These are phyloP conservation scores for Papiliotrema nemorosa DNA, from an alignment of 1,284 basidiomycete genomes.

Conservation along the genomic window DNA sequence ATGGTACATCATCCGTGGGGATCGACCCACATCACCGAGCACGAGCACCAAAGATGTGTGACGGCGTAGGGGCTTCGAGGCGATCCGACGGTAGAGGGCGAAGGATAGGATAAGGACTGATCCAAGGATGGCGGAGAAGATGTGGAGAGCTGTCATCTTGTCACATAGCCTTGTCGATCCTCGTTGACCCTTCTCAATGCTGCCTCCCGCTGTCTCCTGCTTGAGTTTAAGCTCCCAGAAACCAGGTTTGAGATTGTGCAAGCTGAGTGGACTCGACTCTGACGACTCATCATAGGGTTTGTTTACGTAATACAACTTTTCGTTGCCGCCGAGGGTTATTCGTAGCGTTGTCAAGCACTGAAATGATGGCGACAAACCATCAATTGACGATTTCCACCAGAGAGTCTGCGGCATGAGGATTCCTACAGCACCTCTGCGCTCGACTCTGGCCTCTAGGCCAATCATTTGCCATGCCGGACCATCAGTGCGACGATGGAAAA, in stretches of 20 bases:
- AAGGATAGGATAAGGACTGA: constrained; percentile 51
- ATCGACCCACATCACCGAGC: constrained; percentile 90
- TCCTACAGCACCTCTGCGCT: not conserved
- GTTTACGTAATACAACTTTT: no score
- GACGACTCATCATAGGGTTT: no score
- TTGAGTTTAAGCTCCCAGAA: no score
- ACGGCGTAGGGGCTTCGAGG: constrained; percentile 17
- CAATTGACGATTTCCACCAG: no score
- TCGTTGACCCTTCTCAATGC: no score
- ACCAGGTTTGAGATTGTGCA: no score
- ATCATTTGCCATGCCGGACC: not conserved
- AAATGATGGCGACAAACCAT: no score
- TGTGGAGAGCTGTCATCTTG: not conserved
- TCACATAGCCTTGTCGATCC: no score
- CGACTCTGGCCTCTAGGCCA: not conserved
- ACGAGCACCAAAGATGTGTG: constrained; percentile 77
- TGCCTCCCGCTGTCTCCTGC: no score
- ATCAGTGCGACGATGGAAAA: constrained; percentile 4
- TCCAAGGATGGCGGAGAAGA: not conserved
- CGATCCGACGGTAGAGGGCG: constrained; percentile 57
- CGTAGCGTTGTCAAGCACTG: no score
- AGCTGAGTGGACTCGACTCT: no score
- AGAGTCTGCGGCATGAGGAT: not conserved
- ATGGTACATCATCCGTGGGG: constrained; percentile 98
- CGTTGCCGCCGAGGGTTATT: no score